Evolutionary conservation across 768 basidiomycete genomes (phyloP), one percentile per base, ranked within the genome.

Genomic region (Hydnomerulius pinastri): DNA sequence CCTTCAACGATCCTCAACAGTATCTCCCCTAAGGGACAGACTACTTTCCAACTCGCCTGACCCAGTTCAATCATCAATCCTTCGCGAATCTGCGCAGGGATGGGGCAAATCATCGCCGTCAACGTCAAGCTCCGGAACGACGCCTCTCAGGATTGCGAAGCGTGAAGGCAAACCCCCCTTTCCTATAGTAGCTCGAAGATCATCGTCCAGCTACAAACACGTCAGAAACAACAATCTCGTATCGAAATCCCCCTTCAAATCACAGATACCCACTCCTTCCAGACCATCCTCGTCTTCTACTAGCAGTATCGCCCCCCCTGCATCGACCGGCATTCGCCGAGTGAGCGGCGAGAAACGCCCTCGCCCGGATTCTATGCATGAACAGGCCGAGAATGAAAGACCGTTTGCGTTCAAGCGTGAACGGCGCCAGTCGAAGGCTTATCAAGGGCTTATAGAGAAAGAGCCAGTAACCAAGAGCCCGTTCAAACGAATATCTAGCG

Each of bases 381-480:
- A 86, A 35, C 80, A 86, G 58, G 81, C 81, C 20, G 83, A 86
- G 65, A 88, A 88, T 49, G 85, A 87, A 53, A 80, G 81, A 35
- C 86, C 86, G 1, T 79, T 88, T 49, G 75, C 82, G 8, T 74
- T 80, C 60, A 90, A 89, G 63, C 73, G 84, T 51, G 84, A 86
- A 66, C 79, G 89, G 37, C 80, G 84, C 39, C 86, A 92, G 64
- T 90, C 87, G 47, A 85, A 82, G 63, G 80, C 76, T 5, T 86
- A 86, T 55, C 86, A 90, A 60, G 82, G 80, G 20, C 80, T 93
- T 43, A 75, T 85, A 2, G 77, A 88, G 68, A 84, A 78, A 60
- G 88, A 90, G 62, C 85, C 85, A 7, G 90, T 93, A 23, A 82
- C 83, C 23, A 90, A 86, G 73, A 91, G 89, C 59, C 90, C 91